Evolutionary conservation across 2,329 filamentous ascomycete species (phyloP), one percentile per base, ranked within the genome.

Genomic region (Aureobasidium subglaciale): DNA sequence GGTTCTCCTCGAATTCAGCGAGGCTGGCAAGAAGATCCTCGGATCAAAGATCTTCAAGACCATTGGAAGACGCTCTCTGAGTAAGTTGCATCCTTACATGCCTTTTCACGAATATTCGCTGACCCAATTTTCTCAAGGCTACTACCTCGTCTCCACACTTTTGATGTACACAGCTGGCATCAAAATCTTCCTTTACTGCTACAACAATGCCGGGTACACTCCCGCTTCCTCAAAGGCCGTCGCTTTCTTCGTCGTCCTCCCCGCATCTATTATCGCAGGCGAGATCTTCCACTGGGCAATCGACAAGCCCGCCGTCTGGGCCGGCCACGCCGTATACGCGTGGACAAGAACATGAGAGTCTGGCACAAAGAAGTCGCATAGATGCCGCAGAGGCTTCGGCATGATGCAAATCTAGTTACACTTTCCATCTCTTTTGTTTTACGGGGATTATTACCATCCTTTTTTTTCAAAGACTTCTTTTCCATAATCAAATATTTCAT

Each of bases 1-100:
- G 58, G 58, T 74, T 10, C 56, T 74, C 25, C 56, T 76, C 7
- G 74, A 77, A 60, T 71, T 67, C 2, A 71, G 65, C 22, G 66
- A 68, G 10, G 32, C 62, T 13, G 56, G 73, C 22, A 71, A 73
- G 56, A 64, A 55, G 13, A 45, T 72, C 2, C 67, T 76, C n/a
- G n/a, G 16, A 59, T 64, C 25, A 70, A 62, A 57, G 10, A 41
- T 69, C 3, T 63, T 76, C 18, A 63, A 71, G 16, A 68, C 63
- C 32, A 57, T 77, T 4, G 74, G 74, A 13, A 68, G 62, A 50
- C 63, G 74, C 49, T 74, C 73, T 15, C 69, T 75, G 54, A 75
- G 74, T 76, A 67, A 68, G 73, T 66, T 57, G 20, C n/a, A n/a
- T n/a, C n/a, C n/a, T n/a, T n/a, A 49, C 3, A 5, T 5, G 38